Base-by-base conservation (phyloP, 495 filamentous ascomycete genomes). In the Penicillium simplicissimum region DNA sequence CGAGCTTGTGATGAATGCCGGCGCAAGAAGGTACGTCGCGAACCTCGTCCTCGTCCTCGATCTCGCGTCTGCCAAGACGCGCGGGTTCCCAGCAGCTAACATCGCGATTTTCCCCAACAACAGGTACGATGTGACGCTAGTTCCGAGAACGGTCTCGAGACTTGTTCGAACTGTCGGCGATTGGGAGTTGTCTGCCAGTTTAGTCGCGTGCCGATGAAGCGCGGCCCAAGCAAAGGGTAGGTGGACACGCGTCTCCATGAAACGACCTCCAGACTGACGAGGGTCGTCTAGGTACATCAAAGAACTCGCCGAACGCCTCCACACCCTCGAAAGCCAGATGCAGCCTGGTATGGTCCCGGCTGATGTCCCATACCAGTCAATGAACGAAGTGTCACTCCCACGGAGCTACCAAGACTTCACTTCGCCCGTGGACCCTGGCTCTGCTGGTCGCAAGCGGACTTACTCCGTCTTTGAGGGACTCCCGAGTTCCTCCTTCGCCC, bases 1-100 rank as follows among this genome's bases (percentile, higher is more conserved):
- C 82, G 93, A 28, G 94, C 94, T 1, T 98, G 94, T 64, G 94
- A 98, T 74, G 94, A 98, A 69, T 98, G 94, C 69, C 85, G 94
- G 52, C 84, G 94, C 54, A 98, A 97, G 74, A 98, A 98, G 83
- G 87, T 89, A 77, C 21, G 65, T 53, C 62, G 40, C 47, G 17
- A 54, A 19, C 34, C 48, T 42, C 55, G 23, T 52, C 37, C 59
- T 15, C 64, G 40, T 31, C n/a, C 0, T 42, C 40, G n/a, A 19
- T 42, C 63, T 55, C 25, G 48, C 37, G 54, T 8, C 64, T 61
- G 60, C 61, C 62, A 61, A 61, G 61, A 60, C 57, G 58, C 61
- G 65, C 59, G 19, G 51, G 37, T 53, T 35, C 36, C 36, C 42
- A 49, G 40, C 43, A 48, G 43, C 65, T 75, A 67, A 75, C 65